Conservation (phyloP, 768 basidiomycete genomes). For the Lyophyllum shimeji region DNA sequence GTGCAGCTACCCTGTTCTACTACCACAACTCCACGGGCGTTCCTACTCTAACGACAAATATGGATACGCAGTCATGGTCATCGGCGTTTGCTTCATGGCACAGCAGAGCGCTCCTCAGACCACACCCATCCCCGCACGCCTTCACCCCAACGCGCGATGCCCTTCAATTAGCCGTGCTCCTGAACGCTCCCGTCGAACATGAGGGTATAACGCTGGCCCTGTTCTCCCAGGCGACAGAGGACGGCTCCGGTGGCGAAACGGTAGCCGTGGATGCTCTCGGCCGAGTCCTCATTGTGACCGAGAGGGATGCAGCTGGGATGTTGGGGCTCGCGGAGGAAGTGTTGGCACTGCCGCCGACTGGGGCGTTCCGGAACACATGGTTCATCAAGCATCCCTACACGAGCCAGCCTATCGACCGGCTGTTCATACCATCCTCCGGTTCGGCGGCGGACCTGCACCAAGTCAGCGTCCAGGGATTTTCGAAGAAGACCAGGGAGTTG, state of each 20-base stretch:
- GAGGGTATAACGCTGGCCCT: constrained; percentile 37
- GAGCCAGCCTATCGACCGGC: constrained; percentile 32
- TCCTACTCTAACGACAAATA: neutral
- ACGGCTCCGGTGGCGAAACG: constrained; percentile 10
- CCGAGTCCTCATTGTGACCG: constrained; percentile 22
- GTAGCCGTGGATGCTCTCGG: constrained; percentile 33
- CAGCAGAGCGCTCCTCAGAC: constrained; percentile 19
- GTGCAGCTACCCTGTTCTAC: constrained; percentile 7
- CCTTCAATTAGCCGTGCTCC: constrained; percentile 30
- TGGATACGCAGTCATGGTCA: constrained; percentile 14
- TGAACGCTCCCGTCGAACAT: constrained; percentile 31
- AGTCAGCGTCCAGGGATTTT: constrained; percentile 36
- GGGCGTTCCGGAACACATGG: constrained; percentile 34
- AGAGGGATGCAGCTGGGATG: constrained; percentile 27
- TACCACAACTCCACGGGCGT: neutral
- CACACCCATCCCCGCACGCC: constrained; percentile 22
- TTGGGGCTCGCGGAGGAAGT: constrained; percentile 21
- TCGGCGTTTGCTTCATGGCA: constrained; percentile 30
- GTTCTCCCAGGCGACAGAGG: constrained; percentile 20
- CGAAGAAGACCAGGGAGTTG: constrained; percentile 26
- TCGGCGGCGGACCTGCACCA: constrained; percentile 21
- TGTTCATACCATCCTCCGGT: constrained; percentile 22
- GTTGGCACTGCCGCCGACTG: constrained; percentile 24
- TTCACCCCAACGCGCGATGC: constrained; percentile 26
- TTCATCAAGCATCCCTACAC: constrained; percentile 28